phyloP scores from a whole-genome alignment of 441 rosid genomes.

The Sinapis alba region DNA sequence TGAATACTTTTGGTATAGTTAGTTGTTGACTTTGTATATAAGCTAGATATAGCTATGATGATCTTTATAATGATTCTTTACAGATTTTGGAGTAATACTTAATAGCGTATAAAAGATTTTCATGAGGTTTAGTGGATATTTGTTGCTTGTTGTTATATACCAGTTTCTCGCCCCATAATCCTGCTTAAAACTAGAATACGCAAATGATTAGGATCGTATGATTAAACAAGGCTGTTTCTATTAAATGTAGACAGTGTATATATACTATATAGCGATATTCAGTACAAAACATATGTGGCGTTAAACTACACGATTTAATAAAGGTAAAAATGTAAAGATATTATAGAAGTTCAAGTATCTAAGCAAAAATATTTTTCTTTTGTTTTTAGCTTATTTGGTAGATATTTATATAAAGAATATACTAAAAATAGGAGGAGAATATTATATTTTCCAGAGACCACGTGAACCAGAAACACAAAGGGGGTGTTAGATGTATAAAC shows the following conservation, averaged over 20 bases:
- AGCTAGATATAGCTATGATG: neutral
- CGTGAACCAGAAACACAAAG: constrained; percentile 24
- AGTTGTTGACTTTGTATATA: neutral
- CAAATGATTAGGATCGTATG: neutral
- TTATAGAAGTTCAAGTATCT: too few relatives aligned
- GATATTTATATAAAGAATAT: neutral
- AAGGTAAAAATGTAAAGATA: too few relatives aligned
- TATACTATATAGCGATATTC: neutral
- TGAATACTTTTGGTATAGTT: neutral
- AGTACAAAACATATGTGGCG: neutral
- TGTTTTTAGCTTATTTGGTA: neutral
- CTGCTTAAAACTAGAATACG: neutral
- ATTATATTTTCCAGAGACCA: constrained; percentile 8
- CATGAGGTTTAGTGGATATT: neutral
- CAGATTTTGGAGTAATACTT: neutral
- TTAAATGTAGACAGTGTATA: neutral
- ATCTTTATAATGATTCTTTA: neutral
- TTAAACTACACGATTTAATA: neutral
- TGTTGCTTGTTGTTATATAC: neutral
- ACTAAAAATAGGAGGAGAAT: constrained; percentile 2
- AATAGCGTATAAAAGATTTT: neutral
- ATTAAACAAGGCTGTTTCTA: too few relatives aligned
- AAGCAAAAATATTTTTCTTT: neutral
- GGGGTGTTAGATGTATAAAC: constrained; percentile 9
- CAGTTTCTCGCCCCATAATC: neutral